Percentiles rank a stretch among this genome's conserved stretches.
Evolutionary conservation across 805 yeast genomes (phyloP).

Genomic region (Starmerella floricola): DNA sequence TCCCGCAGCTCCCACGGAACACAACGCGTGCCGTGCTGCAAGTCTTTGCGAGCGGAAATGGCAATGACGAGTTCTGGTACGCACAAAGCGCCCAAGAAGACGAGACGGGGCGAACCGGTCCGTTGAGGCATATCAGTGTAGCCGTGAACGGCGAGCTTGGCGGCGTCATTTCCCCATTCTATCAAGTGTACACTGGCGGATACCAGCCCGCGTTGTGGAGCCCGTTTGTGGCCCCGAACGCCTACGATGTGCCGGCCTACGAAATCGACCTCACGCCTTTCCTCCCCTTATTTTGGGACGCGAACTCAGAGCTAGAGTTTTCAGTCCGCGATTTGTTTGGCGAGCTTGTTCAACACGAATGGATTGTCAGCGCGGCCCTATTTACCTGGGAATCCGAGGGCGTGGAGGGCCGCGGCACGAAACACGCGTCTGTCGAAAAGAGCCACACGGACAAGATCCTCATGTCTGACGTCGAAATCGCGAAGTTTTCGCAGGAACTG

Average conservation of each 20-base stretch:
- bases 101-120: slow-evolving; percentile 8
- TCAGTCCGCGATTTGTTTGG: slow-evolving; percentile 30
- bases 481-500: slow-evolving; percentile 2
- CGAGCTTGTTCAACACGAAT: slow-evolving; percentile 17
- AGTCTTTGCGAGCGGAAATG: slow-evolving; percentile 58
- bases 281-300: slow-evolving; percentile 52
- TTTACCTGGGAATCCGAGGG: slow-evolving; percentile 25
- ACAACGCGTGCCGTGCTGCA: slow-evolving; percentile 48
- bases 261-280: slow-evolving; percentile 58
- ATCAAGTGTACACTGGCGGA: slow-evolving; percentile 71
- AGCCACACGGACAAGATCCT: slow-evolving; percentile 5
- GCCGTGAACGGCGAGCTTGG: slow-evolving; percentile 47
- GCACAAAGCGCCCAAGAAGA: slow-evolving; percentile 22
- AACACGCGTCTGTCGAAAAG: background rate
- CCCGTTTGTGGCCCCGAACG: slow-evolving; percentile 60
- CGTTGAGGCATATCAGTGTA: slow-evolving; percentile 44
- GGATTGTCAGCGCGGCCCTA: slow-evolving; percentile 28
- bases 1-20: slow-evolving; percentile 35
- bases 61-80: slow-evolving; percentile 77
- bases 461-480: slow-evolving; percentile 2
- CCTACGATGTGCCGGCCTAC: slow-evolving; percentile 58
- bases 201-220: slow-evolving; percentile 68
- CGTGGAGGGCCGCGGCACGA: slow-evolving; percentile 22
- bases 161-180: slow-evolving; percentile 52
- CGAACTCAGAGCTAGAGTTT: slow-evolving; percentile 37